These are phyloP conservation scores for Climacium dendroides DNA, from an alignment of 225 moss, liverwort and hornwort genomes.

Conservation along the genomic window DNA sequence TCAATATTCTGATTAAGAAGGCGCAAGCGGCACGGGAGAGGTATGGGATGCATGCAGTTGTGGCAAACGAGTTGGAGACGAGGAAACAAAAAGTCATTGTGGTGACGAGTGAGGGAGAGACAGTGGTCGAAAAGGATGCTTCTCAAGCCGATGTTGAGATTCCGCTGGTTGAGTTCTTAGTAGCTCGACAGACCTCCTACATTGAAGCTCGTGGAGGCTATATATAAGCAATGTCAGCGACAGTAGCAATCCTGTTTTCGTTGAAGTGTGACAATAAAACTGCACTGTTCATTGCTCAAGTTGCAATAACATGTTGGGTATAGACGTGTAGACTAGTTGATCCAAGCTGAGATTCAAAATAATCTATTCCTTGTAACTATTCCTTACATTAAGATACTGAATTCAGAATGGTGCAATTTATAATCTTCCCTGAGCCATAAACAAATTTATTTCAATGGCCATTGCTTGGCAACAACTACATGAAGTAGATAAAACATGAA, in stretches of 20 bases:
- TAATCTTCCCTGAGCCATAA: neutral
- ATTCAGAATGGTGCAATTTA: neutral
- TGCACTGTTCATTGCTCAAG: neutral
- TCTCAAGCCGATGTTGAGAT: constrained; percentile 65
- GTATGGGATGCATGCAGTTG: constrained; percentile 75
- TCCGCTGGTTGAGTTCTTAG: constrained; percentile 47
- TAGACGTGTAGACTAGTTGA: neutral
- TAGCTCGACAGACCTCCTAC: constrained; percentile 44
- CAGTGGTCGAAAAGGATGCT: constrained; percentile 37
- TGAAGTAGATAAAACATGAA: neutral
- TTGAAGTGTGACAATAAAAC: neutral
- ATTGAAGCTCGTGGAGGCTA: constrained; percentile 14
- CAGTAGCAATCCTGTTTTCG: neutral
- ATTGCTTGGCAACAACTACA: neutral
- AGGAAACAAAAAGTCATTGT: constrained; percentile 86
- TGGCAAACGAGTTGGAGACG: constrained; percentile 88
- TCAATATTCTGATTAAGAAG: constrained; percentile 60
- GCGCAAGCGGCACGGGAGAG: constrained; percentile 69
- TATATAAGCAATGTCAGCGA: neutral
- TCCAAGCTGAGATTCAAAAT: neutral
- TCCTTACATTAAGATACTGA: neutral
- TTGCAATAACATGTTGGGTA: neutral
- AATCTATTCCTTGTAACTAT: neutral
- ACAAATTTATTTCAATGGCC: neutral
- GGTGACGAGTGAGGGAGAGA: constrained; percentile 64